Evolutionary conservation across 768 basidiomycete species (phyloP).

Genomic region (Punctularia strigosozonata): DNA sequence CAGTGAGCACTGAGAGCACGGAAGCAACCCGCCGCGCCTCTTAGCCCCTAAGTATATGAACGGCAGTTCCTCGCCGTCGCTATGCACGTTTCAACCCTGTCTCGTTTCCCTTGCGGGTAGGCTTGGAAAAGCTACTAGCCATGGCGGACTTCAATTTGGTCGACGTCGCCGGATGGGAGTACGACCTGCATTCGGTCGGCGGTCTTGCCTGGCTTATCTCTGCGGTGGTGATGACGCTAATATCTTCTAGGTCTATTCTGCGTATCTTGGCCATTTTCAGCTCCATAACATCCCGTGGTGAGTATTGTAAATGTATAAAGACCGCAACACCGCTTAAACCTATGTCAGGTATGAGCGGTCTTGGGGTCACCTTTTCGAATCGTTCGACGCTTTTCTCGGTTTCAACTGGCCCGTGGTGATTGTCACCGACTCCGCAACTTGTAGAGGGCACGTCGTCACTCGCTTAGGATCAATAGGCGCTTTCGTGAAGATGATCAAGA

Average conservation of each 20-base stretch:
- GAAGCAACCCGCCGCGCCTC: too few species aligned
- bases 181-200: constrained; percentile 66
- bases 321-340: background rate
- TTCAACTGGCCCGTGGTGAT: constrained; percentile 81
- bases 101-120: background rate
- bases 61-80: too few species aligned
- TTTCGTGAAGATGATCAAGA: constrained; percentile 81
- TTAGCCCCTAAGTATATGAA: too few species aligned
- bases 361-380: constrained; percentile 70
- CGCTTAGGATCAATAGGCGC: constrained; percentile 56
- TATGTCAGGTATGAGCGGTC: constrained; percentile 58
- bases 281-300: constrained; percentile 58
- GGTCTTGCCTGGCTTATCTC: background rate
- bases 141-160: constrained; percentile 68
- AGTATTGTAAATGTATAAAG: constrained; percentile 5
- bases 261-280: constrained; percentile 74
- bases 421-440: constrained; percentile 61
- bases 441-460: constrained; percentile 72
- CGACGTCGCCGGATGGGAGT: constrained; percentile 69
- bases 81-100: too few species aligned
- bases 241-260: constrained; percentile 43
- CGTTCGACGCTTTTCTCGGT: constrained; percentile 67
- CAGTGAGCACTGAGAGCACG: too few species aligned
- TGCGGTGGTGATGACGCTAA: background rate
- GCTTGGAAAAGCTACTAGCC: constrained; percentile 2